Evolutionary conservation across 345 rosid species (phyloP).

Genomic region (Hirschfeldia incana): DNA sequence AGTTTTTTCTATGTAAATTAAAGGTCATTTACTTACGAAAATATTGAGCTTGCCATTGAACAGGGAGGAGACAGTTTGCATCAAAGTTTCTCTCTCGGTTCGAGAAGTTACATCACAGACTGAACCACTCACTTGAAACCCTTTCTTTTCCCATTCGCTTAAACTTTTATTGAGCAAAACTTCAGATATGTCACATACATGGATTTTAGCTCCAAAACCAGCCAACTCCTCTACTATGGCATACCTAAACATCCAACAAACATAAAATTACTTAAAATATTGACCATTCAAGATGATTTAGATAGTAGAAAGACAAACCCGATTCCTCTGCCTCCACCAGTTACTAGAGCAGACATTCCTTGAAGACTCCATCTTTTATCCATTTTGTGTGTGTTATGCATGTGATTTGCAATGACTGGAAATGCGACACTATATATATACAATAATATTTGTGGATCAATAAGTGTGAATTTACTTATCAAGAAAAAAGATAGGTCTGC

Average conservation of each 20-base stretch:
- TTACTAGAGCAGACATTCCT: neutral
- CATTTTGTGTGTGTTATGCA: neutral
- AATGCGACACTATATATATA: neutral
- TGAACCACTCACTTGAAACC: neutral
- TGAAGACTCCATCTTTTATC: neutral
- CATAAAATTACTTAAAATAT: neutral
- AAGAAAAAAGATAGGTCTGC: too few relatives aligned
- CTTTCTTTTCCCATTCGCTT: neutral
- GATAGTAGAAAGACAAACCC: neutral
- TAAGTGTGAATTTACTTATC: neutral
- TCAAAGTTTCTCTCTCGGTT: neutral
- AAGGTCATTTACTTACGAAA: neutral
- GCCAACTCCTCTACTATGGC: neutral
- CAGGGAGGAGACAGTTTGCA: neutral
- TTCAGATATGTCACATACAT: neutral
- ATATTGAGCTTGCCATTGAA: neutral
- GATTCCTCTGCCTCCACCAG: neutral
- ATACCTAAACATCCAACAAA: neutral
- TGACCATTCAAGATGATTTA: neutral
- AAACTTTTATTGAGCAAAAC: neutral
- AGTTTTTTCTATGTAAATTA: neutral
- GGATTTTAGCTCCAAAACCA: neutral
- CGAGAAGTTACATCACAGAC: neutral
- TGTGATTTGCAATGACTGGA: neutral
- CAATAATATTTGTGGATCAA: too few relatives aligned